Percentiles rank a stretch among this genome's conserved stretches.
phyloP scores from a whole-genome alignment of 1,284 basidiomycete species.

The Naganishia sp. region DNA sequence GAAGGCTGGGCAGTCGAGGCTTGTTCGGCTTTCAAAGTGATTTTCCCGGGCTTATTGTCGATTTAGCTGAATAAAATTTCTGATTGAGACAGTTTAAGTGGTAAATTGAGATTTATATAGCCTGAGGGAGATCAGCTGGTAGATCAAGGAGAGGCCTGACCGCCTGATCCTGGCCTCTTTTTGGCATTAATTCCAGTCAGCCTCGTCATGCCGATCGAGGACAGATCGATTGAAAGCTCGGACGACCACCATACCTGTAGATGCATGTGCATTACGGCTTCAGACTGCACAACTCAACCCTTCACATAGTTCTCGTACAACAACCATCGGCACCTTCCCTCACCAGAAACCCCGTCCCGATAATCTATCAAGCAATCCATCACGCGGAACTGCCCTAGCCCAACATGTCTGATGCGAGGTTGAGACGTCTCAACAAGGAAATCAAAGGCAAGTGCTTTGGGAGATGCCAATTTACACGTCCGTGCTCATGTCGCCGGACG shows the following conservation, averaged over 20 bases:
- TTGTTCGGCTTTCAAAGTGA: too few species aligned
- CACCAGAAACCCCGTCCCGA: background rate
- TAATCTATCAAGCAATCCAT: background rate
- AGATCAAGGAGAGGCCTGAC: too few species aligned
- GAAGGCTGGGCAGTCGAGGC: background rate
- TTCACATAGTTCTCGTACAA: background rate
- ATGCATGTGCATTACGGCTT: background rate
- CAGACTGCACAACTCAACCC: too few species aligned
- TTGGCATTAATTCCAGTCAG: background rate
- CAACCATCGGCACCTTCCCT: background rate
- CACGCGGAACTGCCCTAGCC: background rate
- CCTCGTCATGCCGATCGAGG: slow-evolving; percentile 11
- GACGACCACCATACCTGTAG: background rate
- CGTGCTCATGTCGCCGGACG: background rate
- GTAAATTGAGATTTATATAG: too few species aligned
- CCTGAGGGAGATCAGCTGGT: too few species aligned
- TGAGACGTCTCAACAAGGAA: slow-evolving; percentile 88
- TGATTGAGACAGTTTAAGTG: too few species aligned
- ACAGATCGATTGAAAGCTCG: background rate
- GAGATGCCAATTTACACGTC: background rate
- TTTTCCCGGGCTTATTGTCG: too few species aligned
- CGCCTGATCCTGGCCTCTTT: too few species aligned
- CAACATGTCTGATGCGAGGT: slow-evolving; percentile 69
- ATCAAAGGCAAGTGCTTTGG: slow-evolving; percentile 66
- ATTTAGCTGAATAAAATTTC: too few species aligned